Evolutionary conservation across 2,329 filamentous ascomycete genomes (phyloP).

Genomic region (Fusarium longipes): DNA sequence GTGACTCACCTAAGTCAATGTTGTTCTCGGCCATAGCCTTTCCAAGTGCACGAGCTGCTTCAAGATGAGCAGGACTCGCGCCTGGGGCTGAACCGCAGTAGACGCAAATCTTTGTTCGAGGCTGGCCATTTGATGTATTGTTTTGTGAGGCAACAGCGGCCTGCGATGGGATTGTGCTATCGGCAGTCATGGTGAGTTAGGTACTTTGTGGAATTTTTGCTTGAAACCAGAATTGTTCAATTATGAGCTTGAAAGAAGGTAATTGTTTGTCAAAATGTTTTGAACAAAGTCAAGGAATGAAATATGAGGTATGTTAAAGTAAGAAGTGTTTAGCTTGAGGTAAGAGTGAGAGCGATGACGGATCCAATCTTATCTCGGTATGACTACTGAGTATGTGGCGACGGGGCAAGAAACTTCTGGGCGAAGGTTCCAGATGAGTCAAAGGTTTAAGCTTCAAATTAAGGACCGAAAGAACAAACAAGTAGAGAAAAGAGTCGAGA

Average conservation of each 20-base stretch:
- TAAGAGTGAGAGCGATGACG: slow-evolving; percentile 15
- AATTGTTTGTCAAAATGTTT: background rate
- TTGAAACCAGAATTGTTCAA: background rate
- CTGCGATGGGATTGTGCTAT: slow-evolving; percentile 35
- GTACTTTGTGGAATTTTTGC: background rate
- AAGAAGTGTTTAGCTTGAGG: background rate
- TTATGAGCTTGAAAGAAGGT: background rate
- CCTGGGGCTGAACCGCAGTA: slow-evolving; percentile 90
- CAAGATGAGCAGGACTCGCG: slow-evolving; percentile 77
- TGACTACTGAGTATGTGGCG: slow-evolving; percentile 14
- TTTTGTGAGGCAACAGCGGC: slow-evolving; percentile 38
- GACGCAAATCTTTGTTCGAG: slow-evolving; percentile 81
- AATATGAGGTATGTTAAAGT: background rate
- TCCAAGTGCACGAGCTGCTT: slow-evolving; percentile 81
- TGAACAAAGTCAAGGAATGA: background rate
- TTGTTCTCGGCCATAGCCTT: slow-evolving; percentile 78
- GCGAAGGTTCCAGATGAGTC: slow-evolving; percentile 25
- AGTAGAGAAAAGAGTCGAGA: background rate
- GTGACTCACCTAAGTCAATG: slow-evolving; percentile 74
- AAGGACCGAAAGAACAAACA: slow-evolving; percentile 3
- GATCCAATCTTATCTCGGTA: slow-evolving; percentile 23
- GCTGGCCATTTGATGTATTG: slow-evolving; percentile 46
- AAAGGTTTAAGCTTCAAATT: slow-evolving; percentile 4
- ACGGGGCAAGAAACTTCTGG: slow-evolving; percentile 4
- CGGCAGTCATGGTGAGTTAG: slow-evolving; percentile 46